Conservation (phyloP, 139 green algal genomes). For the Chloropicon primus region DNA sequence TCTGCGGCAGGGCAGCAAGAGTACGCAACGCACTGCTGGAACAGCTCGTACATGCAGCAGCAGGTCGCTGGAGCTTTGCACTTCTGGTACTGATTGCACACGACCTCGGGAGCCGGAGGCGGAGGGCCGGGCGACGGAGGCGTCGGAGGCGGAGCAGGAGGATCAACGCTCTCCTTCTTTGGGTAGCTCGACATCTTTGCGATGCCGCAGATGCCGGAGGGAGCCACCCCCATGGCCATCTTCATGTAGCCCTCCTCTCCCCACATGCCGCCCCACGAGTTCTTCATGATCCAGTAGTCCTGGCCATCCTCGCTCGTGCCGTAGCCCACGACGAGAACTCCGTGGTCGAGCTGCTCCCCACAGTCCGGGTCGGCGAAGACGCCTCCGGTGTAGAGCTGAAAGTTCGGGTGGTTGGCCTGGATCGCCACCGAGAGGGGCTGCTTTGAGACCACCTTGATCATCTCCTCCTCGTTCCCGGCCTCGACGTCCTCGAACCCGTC, state of each 20-base stretch:
- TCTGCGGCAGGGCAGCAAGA: background rate
- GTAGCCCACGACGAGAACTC: conserved; percentile 90
- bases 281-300: conserved; percentile 92
- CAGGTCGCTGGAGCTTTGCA: conserved; percentile 64
- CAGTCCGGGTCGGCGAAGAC: conserved; percentile 53
- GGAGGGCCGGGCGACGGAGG: conserved; percentile 2
- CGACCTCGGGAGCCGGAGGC: background rate
- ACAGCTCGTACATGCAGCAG: conserved; percentile 67
- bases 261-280: conserved; percentile 82
- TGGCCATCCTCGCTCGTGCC: conserved; percentile 35
- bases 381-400: conserved; percentile 82
- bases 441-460: conserved; percentile 49
- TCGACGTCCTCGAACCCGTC: conserved; percentile 82
- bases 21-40: conserved; percentile 40
- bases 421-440: conserved; percentile 92
- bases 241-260: conserved; percentile 83
- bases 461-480: conserved; percentile 46
- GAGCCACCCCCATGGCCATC: conserved; percentile 27
- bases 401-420: conserved; percentile 60
- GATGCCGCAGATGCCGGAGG: conserved; percentile 61
- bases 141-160: conserved; percentile 6
- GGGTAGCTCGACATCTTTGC: conserved; percentile 73
- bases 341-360: conserved; percentile 72
- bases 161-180: conserved; percentile 36
- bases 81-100: conserved; percentile 9